A percentile compares a stretch with the other conserved stretches of the same genome.
Evolutionary conservation across 2,329 filamentous ascomycete genomes (phyloP).

Genomic region (Emergomyces orientalis): DNA sequence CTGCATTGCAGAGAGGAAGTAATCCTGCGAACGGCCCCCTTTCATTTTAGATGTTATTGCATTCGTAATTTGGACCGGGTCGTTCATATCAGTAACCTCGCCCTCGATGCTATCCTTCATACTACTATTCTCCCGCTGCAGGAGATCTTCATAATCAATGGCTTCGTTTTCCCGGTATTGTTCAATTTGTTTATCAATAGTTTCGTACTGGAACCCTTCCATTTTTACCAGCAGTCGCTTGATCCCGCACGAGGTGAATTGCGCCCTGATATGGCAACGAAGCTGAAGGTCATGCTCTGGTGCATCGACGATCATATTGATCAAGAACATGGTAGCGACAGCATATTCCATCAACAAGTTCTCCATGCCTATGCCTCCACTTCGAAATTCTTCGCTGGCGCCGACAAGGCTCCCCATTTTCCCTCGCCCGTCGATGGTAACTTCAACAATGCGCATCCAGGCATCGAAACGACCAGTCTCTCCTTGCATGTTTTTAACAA

Average conservation of each 20-base stretch:
- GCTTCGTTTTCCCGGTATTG: conserved; percentile 87
- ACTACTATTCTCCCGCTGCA: conserved; percentile 82
- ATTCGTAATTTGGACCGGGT: conserved; percentile 87
- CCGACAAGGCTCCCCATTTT: conserved; percentile 98
- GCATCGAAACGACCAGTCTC: conserved; percentile 95
- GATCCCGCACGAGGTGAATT: conserved; percentile 92
- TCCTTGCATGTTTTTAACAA: conserved; percentile 75
- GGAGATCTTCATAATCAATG: conserved; percentile 95
- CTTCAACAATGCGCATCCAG: conserved; percentile 97
- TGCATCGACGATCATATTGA: conserved; percentile 94
- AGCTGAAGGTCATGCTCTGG: conserved; percentile 82
- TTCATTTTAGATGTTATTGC: conserved; percentile 79
- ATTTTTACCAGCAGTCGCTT: conserved; percentile 92
- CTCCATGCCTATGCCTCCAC: conserved; percentile 95
- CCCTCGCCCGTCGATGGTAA: conserved; percentile 89
- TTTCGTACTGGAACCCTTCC: conserved; percentile 96
- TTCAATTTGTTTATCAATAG: conserved; percentile 97
- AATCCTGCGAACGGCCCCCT: conserved; percentile 81
- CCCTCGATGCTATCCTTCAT: conserved; percentile 80
- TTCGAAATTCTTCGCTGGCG: conserved; percentile 90
- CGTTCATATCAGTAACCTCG: conserved; percentile 82
- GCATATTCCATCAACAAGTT: conserved; percentile 99
- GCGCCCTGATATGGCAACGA: conserved; percentile 85
- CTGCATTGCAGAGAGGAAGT: conserved; percentile 91
- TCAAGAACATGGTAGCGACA: conserved; percentile 82